These are phyloP conservation scores for Leccinum aurantiacum DNA, from an alignment of 768 basidiomycete genomes.

Conservation along the genomic window DNA sequence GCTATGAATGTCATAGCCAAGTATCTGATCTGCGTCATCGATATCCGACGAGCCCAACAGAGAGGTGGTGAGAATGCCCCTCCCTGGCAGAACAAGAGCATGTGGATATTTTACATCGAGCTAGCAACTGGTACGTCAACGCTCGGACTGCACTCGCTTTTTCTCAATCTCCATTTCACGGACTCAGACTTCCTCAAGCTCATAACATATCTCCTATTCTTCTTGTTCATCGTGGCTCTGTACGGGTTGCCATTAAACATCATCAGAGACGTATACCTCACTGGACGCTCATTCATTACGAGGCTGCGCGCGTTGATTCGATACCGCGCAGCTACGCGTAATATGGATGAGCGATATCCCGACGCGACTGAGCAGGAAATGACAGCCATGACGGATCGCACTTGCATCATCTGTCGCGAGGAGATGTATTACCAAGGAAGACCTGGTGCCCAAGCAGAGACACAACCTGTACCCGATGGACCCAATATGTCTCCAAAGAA, in stretches of 20 bases:
- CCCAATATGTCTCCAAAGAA: slow-evolving; percentile 97
- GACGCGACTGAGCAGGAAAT: slow-evolving; percentile 89
- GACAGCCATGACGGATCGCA: slow-evolving; percentile 76
- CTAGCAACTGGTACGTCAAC: slow-evolving; percentile 71
- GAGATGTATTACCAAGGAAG: slow-evolving; percentile 67
- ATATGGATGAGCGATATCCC: slow-evolving; percentile 96
- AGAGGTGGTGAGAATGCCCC: slow-evolving; percentile 83
- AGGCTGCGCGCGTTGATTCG: slow-evolving; percentile 86
- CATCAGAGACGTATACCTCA: slow-evolving; percentile 94
- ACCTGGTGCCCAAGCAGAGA: slow-evolving; percentile 20
- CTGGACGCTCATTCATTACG: slow-evolving; percentile 87
- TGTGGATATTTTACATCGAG: slow-evolving; percentile 96
- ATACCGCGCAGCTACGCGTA: slow-evolving; percentile 90
- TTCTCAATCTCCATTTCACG: slow-evolving; percentile 9
- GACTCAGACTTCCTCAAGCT: slow-evolving; percentile 87
- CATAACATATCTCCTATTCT: slow-evolving; percentile 89
- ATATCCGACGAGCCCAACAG: slow-evolving; percentile 74
- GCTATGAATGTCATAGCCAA: slow-evolving; percentile 76
- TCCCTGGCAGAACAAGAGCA: slow-evolving; percentile 97
- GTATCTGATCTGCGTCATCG: slow-evolving; percentile 78
- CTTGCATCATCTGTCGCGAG: slow-evolving; percentile 98
- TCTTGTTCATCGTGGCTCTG: slow-evolving; percentile 89
- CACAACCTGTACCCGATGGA: slow-evolving; percentile 48
- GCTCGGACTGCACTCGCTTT: not conserved
- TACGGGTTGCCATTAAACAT: slow-evolving; percentile 97